phyloP scores from a whole-genome alignment of 306 rosid genomes.

The Quercus suber region DNA sequence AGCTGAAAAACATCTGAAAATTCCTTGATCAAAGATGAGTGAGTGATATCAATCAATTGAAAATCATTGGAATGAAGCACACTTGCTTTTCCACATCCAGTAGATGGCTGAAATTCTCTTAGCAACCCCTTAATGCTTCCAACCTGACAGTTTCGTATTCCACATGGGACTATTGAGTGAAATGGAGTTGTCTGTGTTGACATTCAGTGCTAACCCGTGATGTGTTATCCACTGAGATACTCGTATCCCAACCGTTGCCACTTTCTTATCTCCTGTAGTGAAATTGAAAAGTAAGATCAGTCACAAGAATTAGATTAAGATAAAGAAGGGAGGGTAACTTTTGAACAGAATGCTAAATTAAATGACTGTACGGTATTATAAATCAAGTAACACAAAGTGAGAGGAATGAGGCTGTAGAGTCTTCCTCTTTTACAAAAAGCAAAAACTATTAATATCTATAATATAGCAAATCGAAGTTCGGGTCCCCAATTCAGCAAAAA shows the following conservation, averaged over 20 bases:
- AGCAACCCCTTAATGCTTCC: constrained; percentile 63
- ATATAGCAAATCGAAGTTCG: no score
- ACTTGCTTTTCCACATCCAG: constrained; percentile 9
- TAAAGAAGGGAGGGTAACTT: no score
- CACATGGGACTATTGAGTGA: constrained; percentile 67
- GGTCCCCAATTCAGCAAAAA: no score
- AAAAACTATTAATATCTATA: no score
- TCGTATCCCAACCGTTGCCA: constrained; percentile 70
- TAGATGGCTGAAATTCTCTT: constrained; percentile 20
- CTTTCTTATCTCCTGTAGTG: constrained; percentile 65
- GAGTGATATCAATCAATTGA: constrained; percentile 44
- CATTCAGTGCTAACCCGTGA: constrained; percentile 75
- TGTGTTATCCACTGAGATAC: constrained; percentile 64
- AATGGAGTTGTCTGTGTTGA: constrained; percentile 64
- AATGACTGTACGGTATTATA: no score
- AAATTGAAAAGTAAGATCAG: constrained; percentile 6
- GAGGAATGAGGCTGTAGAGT: no score
- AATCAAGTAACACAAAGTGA: no score
- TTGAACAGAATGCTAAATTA: no score
- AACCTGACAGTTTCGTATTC: constrained; percentile 52
- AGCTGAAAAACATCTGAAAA: constrained; percentile 62
- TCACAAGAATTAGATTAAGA: neutral
- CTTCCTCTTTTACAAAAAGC: no score
- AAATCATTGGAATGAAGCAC: constrained; percentile 23
- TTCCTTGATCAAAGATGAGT: constrained; percentile 49